Evolutionary conservation across 2,329 filamentous ascomycete genomes (phyloP).

Genomic region (Ascochyta rabiei): DNA sequence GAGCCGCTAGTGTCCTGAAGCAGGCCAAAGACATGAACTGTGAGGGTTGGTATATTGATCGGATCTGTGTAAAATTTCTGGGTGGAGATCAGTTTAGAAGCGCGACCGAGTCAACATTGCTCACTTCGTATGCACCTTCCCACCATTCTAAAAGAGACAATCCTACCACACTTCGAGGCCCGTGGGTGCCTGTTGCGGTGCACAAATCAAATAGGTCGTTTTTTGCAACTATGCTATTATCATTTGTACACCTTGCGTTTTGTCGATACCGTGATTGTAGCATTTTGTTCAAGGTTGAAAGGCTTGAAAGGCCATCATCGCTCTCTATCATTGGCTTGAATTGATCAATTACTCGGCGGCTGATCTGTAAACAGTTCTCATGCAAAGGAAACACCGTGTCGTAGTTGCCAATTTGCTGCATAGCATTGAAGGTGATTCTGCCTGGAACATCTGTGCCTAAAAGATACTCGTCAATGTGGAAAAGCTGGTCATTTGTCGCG

Average conservation of each 20-base stretch:
- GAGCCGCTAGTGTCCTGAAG: slow-evolving; percentile 15
- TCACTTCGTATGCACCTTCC: slow-evolving; percentile 32
- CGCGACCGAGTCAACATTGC: neutral
- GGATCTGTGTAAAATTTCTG: slow-evolving; percentile 37
- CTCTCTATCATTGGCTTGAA: neutral
- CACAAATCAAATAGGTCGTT: slow-evolving; percentile 31
- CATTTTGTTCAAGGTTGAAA: slow-evolving; percentile 17
- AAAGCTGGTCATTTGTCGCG: slow-evolving; percentile 18
- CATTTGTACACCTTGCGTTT: neutral
- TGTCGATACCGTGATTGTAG: slow-evolving; percentile 19
- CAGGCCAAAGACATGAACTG: slow-evolving; percentile 15
- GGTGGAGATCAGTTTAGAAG: neutral
- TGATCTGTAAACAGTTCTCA: slow-evolving; percentile 29
- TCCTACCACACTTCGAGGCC: slow-evolving; percentile 27
- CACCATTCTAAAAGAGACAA: slow-evolving; percentile 33
- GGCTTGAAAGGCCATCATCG: neutral
- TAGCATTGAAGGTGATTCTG: slow-evolving; percentile 21
- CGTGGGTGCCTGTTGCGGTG: slow-evolving; percentile 13
- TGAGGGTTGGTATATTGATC: slow-evolving; percentile 14
- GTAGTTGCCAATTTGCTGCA: slow-evolving; percentile 12
- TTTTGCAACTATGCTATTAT: neutral
- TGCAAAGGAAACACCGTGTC: slow-evolving; percentile 35
- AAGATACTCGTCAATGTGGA: slow-evolving; percentile 19
- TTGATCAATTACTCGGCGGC: slow-evolving; percentile 24
- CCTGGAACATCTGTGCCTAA: slow-evolving; percentile 11